Evolutionary conservation across 257 asterid species (phyloP), one percentile per base, ranked within the genome.

Genomic region (Solanum medicagineum): DNA sequence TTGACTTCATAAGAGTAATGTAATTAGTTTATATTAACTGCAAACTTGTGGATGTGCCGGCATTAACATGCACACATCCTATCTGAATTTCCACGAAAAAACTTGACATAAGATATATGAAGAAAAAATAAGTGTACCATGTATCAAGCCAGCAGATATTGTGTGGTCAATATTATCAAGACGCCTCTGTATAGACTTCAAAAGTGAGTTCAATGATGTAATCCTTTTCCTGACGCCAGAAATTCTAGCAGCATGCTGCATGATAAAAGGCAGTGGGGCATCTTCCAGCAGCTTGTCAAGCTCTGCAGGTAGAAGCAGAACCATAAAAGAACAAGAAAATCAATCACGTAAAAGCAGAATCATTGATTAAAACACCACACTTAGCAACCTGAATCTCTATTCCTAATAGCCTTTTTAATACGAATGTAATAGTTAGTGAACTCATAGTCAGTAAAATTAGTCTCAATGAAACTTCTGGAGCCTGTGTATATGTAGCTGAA

Each of bases 241-340:
- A 85, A 97, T 94, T 93, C 96, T 95, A 29, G 94, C 92, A 13
- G 98, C 97, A 20, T 95, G 98, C 91, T 97, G 99, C 98, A 97
- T 94, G 59, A 97, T 92, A 90, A 97, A 97, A 60, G 98, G 97
- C 36, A 95, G 90, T 14, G 98, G 99, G 63, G 98, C 99, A 89
- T 94, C 98, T 84, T 97, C 98, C 84, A 97, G 89, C 89, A 97
- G 89, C 83, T 90, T 93, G 90, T 97, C 98, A 86, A 97, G 99
- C 89, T 97, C 99, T 97, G 93, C 53, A 75, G 82, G 62, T 22
- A 51, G 62, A 49, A 75, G 82, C 62, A 49, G 62, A 45, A 51
- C 82, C 24, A 75, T 9, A 22, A 75, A 75, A 49, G 42, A 75
- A 47, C 62, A 24, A 75, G 62, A 75, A 24, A 75, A 75, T 36